A percentile compares a stretch with the other conserved stretches of the same genome.
phyloP scores from a whole-genome alignment of 306 rosid genomes.

The Cicer bijugum region DNA sequence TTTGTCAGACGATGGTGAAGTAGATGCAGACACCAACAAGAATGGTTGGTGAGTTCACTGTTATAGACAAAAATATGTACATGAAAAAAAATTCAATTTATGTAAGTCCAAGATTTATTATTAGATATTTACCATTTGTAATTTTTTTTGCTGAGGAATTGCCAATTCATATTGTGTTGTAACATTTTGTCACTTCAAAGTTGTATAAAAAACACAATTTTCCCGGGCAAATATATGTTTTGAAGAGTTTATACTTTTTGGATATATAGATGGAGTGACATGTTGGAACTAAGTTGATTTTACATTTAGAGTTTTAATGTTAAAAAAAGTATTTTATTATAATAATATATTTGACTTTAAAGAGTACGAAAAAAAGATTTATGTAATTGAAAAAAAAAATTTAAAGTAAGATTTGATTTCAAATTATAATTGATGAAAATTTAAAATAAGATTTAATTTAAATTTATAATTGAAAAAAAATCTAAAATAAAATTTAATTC shows the following conservation, averaged over 20 bases:
- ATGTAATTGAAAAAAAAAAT: too few relatives aligned
- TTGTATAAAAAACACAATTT: constrained; percentile 54
- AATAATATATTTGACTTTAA: too few relatives aligned
- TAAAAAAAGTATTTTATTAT: too few relatives aligned
- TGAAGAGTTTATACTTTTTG: constrained; percentile 31
- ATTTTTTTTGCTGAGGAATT: constrained; percentile 50
- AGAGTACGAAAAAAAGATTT: too few relatives aligned
- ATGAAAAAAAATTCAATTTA: constrained; percentile 55
- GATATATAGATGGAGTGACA: not conserved
- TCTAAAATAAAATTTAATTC: too few relatives aligned
- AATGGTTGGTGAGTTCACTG: constrained; percentile 46
- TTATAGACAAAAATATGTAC: constrained; percentile 58
- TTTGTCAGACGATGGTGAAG: constrained; percentile 49
- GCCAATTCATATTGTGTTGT: constrained; percentile 45
- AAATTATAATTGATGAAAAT: too few relatives aligned
- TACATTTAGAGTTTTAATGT: too few relatives aligned
- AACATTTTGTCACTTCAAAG: constrained; percentile 46
- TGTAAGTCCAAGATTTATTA: constrained; percentile 43
- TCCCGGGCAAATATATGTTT: constrained; percentile 38
- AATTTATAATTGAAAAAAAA: too few relatives aligned
- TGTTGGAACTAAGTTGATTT: too few relatives aligned
- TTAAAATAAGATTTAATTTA: too few relatives aligned
- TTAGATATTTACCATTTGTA: constrained; percentile 47
- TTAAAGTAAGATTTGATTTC: too few relatives aligned
- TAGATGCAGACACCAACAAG: constrained; percentile 52